phyloP scores from a whole-genome alignment of 139 green algal species.

The Chlorella sp. region DNA sequence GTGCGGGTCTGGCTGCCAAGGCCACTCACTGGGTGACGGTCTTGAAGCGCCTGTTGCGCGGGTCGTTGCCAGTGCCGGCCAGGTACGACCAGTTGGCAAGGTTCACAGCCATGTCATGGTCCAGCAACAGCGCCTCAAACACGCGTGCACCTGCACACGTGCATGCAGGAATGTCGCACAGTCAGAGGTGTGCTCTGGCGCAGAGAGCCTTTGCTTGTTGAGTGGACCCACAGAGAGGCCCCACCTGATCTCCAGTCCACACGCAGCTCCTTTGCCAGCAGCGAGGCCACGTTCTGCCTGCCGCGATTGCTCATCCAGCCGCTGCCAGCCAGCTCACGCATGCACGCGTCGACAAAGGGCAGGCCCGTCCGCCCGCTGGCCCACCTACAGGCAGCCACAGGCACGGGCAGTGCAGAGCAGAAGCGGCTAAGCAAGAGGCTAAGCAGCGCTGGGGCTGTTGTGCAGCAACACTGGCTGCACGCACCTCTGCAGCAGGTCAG shows the following conservation, averaged over 20 bases:
- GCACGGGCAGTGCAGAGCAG: background rate
- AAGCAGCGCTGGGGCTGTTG: background rate
- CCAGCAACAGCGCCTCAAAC: constrained; percentile 69
- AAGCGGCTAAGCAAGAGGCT: background rate
- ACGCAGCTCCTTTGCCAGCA: constrained; percentile 52
- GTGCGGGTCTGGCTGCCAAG: too few relatives aligned
- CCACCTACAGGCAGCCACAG: constrained; percentile 32
- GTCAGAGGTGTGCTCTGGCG: background rate
- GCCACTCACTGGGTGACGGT: constrained; percentile 39
- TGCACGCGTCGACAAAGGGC: constrained; percentile 80
- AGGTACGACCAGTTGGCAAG: constrained; percentile 62
- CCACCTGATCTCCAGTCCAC: constrained; percentile 74
- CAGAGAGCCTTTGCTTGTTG: too few relatives aligned
- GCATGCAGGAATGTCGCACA: background rate
- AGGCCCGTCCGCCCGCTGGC: constrained; percentile 57
- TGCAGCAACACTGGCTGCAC: background rate
- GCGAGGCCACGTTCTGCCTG: constrained; percentile 52
- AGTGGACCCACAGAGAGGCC: too few relatives aligned
- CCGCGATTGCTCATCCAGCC: constrained; percentile 82
- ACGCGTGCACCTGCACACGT: constrained; percentile 37
- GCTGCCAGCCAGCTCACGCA: constrained; percentile 72
- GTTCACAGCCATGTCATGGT: constrained; percentile 69
- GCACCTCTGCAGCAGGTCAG: background rate
- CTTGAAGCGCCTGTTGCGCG: constrained; percentile 41
- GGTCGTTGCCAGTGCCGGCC: constrained; percentile 34